phyloP scores from a whole-genome alignment of 73 alveolate genomes.

The Durusdinium trenchii region DNA sequence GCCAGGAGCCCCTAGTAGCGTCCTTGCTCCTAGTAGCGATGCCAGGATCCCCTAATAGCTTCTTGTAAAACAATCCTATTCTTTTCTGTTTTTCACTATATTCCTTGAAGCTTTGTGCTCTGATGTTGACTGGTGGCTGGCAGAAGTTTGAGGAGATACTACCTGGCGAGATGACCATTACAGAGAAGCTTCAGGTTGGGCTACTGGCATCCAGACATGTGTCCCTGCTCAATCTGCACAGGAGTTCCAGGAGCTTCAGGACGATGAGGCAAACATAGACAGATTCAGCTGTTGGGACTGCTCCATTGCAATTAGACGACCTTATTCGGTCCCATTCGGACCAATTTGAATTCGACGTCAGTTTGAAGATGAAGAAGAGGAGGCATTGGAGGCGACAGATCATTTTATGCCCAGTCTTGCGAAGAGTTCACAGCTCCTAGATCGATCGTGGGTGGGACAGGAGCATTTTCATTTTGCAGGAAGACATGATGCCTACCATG shows the following conservation, averaged over 20 bases:
- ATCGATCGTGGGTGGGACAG: neutral
- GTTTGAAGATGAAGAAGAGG: constrained; percentile 83
- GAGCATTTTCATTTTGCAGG: neutral
- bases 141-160: constrained; percentile 59
- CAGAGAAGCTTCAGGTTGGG: constrained; percentile 51
- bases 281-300: too few species aligned
- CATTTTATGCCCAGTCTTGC: neutral
- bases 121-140: neutral
- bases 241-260: constrained; percentile 48
- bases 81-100: too few species aligned
- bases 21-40: too few species aligned
- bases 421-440: neutral
- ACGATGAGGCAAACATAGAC: too few species aligned
- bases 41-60: too few species aligned
- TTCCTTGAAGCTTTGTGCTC: neutral
- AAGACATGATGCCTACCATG: constrained; percentile 19
- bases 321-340: neutral
- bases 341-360: neutral
- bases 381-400: constrained; percentile 41
- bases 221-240: neutral
- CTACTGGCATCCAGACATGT: neutral
- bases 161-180: constrained; percentile 91
- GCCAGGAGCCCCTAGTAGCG: too few species aligned
- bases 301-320: neutral
- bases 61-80: too few species aligned